These are phyloP conservation scores for Ogataea paraovalis DNA, from an alignment of 805 yeast genomes.

Conservation along the genomic window DNA sequence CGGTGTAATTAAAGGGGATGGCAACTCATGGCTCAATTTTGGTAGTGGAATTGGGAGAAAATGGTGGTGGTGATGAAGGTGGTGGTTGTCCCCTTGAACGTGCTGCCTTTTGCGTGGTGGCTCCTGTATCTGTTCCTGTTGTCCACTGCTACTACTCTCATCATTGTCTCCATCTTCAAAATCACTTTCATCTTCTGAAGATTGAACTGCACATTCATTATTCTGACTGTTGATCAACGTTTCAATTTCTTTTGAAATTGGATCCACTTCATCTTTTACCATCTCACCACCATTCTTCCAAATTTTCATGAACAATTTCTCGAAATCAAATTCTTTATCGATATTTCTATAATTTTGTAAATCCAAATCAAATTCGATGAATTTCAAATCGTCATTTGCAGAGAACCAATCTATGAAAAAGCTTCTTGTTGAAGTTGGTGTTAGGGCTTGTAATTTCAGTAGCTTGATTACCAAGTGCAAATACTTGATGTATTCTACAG, in stretches of 20 bases:
- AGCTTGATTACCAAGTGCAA: constrained; percentile 55
- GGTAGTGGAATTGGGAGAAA: too few species aligned
- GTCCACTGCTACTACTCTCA: constrained; percentile 1
- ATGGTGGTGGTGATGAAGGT: too few species aligned
- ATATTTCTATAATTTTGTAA: constrained; percentile 58
- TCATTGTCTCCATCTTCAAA: constrained; percentile 2
- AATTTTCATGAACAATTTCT: constrained; percentile 30
- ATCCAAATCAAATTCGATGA: constrained; percentile 52
- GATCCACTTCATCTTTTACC: constrained; percentile 22
- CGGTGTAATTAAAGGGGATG: constrained; percentile 21
- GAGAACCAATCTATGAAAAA: constrained; percentile 26
- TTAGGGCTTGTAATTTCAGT: constrained; percentile 42
- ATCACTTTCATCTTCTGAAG: constrained; percentile 4
- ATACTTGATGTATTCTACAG: constrained; percentile 75
- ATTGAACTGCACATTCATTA: too few species aligned
- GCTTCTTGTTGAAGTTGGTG: constrained; percentile 21
- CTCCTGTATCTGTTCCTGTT: background rate
- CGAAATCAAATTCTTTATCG: constrained; percentile 52
- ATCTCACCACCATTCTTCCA: constrained; percentile 28
- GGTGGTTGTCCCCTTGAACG: background rate
- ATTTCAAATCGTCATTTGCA: constrained; percentile 39
- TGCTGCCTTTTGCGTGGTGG: constrained; percentile 1
- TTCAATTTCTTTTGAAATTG: constrained; percentile 23
- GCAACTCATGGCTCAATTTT: constrained; percentile 9
- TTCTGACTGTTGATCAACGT: constrained; percentile 1